Conservation (phyloP, 2,329 filamentous ascomycete species). For the Magnaporthales sp. region DNA sequence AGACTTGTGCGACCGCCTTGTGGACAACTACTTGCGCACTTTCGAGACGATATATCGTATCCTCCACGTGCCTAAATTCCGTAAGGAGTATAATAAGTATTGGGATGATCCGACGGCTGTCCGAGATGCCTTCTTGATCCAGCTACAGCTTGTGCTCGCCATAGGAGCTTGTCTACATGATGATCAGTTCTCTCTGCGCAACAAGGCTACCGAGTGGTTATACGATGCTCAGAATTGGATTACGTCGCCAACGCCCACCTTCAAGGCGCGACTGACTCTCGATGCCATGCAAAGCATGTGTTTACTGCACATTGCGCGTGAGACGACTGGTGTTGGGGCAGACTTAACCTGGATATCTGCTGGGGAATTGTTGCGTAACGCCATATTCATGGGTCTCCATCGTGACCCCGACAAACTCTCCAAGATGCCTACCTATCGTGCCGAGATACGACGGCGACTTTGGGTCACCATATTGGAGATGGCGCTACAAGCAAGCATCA, state of each 20-base stretch:
- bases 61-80: conserved; percentile 48
- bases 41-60: conserved; percentile 49
- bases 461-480: conserved; percentile 46
- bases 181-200: conserved; percentile 31
- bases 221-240: conserved; percentile 45
- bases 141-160: conserved; percentile 44
- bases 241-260: conserved; percentile 30
- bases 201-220: conserved; percentile 38
- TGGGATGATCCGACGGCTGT: conserved; percentile 22
- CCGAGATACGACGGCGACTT: conserved; percentile 39
- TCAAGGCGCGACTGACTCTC: conserved; percentile 41
- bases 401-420: conserved; percentile 33
- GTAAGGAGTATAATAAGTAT: conserved; percentile 40
- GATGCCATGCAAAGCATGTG: conserved; percentile 41
- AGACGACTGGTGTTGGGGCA: conserved; percentile 29
- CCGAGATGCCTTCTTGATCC: conserved; percentile 34
- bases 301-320: conserved; percentile 39
- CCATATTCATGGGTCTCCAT: conserved; percentile 42
- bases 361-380: conserved; percentile 33
- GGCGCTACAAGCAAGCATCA: conserved; percentile 32
- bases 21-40: conserved; percentile 45
- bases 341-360: conserved; percentile 39
- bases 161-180: conserved; percentile 40
- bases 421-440: conserved; percentile 20
- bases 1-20: conserved; percentile 37